Evolutionary conservation across 345 rosid genomes (phyloP).

Genomic region (Euphorbia lathyris): DNA sequence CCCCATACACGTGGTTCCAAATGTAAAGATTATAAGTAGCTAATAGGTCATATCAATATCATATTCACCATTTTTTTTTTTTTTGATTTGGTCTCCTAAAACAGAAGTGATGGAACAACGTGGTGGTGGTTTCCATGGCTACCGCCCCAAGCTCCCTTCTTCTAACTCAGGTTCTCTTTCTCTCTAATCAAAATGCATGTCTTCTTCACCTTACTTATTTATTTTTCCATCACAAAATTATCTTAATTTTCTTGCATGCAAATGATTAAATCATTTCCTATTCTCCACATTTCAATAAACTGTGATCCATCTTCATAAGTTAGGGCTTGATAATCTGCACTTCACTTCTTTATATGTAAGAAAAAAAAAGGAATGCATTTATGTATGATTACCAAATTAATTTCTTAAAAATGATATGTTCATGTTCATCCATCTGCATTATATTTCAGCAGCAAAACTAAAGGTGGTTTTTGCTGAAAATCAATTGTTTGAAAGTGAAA

Average conservation of each 20-base stretch:
- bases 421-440: background rate
- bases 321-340: background rate
- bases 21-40: constrained; percentile 13
- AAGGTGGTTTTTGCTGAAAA: too few species aligned
- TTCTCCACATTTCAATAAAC: background rate
- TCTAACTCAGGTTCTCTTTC: constrained; percentile 31
- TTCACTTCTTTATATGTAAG: background rate
- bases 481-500: too few species aligned
- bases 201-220: background rate
- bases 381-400: too few species aligned
- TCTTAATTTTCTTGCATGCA: constrained; percentile 3
- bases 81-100: background rate
- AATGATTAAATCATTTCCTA: background rate
- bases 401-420: too few species aligned
- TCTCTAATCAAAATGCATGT: background rate
- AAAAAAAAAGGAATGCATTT: background rate
- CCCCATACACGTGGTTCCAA: constrained; percentile 24
- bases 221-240: background rate
- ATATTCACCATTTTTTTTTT: background rate
- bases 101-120: background rate
- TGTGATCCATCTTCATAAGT: background rate
- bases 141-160: constrained; percentile 43
- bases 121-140: constrained; percentile 64
- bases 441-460: too few species aligned
- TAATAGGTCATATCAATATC: too few species aligned